A percentile compares a stretch with the other conserved stretches of the same genome.
These are phyloP conservation scores for Acanthamoeba royreba DNA, from an alignment of 208 protist species.

Conservation along the genomic window DNA sequence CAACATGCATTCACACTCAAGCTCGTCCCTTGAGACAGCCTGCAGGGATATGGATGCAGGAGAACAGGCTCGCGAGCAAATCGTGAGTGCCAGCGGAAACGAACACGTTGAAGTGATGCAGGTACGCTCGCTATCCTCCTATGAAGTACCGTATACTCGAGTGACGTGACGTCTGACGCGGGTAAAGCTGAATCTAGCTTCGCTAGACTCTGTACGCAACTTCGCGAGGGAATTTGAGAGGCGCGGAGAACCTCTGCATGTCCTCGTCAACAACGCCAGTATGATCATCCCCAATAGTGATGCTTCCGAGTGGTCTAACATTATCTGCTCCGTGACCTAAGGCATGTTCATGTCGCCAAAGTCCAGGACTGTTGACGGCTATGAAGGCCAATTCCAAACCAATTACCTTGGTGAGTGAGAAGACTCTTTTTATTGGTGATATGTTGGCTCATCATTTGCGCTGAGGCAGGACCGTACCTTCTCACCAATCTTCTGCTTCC, in stretches of 20 bases:
- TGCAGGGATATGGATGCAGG: not conserved
- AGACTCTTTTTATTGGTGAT: not conserved
- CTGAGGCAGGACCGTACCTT: not conserved
- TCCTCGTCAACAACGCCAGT: conserved; percentile 8
- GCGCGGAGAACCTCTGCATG: not conserved
- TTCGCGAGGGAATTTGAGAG: not conserved
- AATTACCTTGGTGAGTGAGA: not conserved
- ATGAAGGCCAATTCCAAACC: not conserved
- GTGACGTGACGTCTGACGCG: too few relatives aligned
- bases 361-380: not conserved
- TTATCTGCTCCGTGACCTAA: not conserved
- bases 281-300: not conserved
- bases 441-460: not conserved
- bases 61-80: not conserved
- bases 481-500: not conserved
- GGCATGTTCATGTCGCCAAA: not conserved
- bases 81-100: not conserved
- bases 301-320: not conserved
- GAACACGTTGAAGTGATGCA: not conserved
- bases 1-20: too few relatives aligned
- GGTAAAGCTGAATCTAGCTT: not conserved
- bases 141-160: too few relatives aligned
- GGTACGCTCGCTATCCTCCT: too few relatives aligned
- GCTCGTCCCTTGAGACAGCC: too few relatives aligned
- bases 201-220: not conserved